Conservation (phyloP, 176 grass and related monocot genomes). For the Leersia perrieri region DNA sequence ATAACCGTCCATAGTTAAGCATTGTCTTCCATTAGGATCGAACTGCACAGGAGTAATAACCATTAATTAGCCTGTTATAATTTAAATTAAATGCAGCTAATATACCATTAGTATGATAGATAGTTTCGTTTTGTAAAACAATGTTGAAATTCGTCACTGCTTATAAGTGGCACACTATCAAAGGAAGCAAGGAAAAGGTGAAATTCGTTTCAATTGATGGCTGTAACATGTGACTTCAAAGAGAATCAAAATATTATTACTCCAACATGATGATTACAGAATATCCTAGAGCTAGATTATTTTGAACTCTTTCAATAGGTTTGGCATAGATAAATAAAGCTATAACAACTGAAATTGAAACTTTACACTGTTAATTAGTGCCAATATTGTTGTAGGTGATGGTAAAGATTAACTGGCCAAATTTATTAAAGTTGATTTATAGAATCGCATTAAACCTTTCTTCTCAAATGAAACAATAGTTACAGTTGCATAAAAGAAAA, state of each 20-base stretch:
- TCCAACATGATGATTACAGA: too few species aligned
- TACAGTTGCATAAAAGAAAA: not conserved
- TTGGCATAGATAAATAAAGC: too few species aligned
- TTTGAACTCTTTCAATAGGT: too few species aligned
- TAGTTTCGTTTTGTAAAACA: not conserved
- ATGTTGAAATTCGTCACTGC: not conserved
- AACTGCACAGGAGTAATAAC: slow-evolving; percentile 55
- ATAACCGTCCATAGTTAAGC: slow-evolving; percentile 82
- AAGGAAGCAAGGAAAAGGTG: not conserved
- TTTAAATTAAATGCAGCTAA: not conserved
- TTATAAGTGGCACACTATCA: not conserved
- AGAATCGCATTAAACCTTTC: not conserved
- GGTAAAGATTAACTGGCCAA: not conserved
- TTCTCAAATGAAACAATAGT: not conserved
- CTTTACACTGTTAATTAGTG: not conserved
- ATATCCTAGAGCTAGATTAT: too few species aligned
- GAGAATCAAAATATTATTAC: too few species aligned
- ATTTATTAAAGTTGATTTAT: not conserved
- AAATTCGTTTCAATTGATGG: not conserved
- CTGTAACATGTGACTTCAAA: too few species aligned
- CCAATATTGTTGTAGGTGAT: not conserved
- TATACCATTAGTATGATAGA: not conserved
- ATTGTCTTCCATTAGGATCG: slow-evolving; percentile 91
- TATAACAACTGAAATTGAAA: not conserved
- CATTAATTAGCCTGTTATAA: not conserved